Evolutionary conservation across 163 green algal genomes (phyloP).

Genomic region (Chloromonas sp.): DNA sequence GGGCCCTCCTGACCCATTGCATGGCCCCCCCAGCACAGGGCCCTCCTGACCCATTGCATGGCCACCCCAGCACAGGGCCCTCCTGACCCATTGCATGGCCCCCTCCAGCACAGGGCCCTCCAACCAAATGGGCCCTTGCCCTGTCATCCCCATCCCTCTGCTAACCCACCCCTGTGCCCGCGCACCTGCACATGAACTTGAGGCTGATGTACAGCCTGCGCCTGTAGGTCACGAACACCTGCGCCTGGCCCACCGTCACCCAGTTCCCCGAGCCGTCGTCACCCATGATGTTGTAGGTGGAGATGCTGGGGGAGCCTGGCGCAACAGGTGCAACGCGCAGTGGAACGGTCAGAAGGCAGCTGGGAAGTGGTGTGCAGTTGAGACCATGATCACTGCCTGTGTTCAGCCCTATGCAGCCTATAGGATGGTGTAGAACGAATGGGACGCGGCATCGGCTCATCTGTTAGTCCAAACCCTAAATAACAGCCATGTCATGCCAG

Average conservation of each 20-base stretch:
- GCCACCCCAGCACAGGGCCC: background rate
- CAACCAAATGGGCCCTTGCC: too few species aligned
- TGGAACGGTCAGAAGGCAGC: background rate
- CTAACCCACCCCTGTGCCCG: too few species aligned
- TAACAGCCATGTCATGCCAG: background rate
- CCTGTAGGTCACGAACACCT: slow-evolving; percentile 4
- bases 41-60: background rate
- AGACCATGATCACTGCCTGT: background rate
- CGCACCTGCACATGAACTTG: slow-evolving; percentile 7
- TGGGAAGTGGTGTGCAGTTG: background rate
- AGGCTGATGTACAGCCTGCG: slow-evolving; percentile 5
- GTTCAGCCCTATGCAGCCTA: background rate
- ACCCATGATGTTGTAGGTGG: background rate
- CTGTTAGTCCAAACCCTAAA: background rate
- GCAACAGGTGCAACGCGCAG: background rate
- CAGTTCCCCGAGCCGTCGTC: too few species aligned
- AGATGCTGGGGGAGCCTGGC: background rate
- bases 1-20: background rate
- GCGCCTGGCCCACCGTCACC: background rate
- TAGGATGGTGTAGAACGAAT: background rate
- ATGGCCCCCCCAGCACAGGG: background rate
- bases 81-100: background rate
- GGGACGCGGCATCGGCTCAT: background rate
- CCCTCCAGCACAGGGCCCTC: background rate
- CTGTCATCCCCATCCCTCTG: too few species aligned